phyloP scores from a whole-genome alignment of 108 stramenopile species.

The Cyclotella sp. region DNA sequence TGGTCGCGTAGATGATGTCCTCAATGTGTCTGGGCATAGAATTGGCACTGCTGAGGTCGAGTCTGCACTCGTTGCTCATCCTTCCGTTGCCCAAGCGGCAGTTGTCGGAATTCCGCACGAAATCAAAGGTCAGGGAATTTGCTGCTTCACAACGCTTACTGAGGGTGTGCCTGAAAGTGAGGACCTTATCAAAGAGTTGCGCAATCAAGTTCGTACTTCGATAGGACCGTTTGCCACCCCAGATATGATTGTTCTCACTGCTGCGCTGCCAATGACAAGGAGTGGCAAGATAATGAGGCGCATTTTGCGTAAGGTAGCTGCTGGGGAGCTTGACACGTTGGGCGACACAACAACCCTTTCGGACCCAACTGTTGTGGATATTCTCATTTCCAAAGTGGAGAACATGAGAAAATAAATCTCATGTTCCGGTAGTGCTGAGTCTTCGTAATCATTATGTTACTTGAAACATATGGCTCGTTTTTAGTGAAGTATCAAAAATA shows the following conservation, averaged over 20 bases:
- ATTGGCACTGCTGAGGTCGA: conserved; percentile 97
- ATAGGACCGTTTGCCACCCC: conserved; percentile 95
- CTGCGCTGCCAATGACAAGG: conserved; percentile 94
- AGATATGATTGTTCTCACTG: conserved; percentile 83
- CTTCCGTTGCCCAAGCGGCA: conserved; percentile 90
- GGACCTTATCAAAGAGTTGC: conserved; percentile 85
- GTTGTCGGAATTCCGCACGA: conserved; percentile 92
- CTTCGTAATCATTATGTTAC: no score
- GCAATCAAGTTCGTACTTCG: conserved; percentile 73
- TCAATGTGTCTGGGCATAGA: conserved; percentile 96
- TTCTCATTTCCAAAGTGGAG: conserved; percentile 75
- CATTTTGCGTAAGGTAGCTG: conserved; percentile 95
- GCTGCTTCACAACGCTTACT: conserved; percentile 81
- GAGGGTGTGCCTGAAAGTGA: conserved; percentile 69
- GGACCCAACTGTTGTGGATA: conserved; percentile 95
- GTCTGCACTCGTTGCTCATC: conserved; percentile 90
- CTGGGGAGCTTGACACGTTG: conserved; percentile 84
- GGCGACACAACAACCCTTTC: conserved; percentile 96
- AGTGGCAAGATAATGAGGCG: conserved; percentile 97
- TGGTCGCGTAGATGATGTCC: conserved; percentile 97
- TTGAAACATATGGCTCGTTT: no score
- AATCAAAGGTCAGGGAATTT: conserved; percentile 93
- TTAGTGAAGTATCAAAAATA: background rate
- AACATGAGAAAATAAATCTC: conserved; percentile 27
- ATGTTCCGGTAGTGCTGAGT: no score